phyloP scores from a whole-genome alignment of 345 rosid genomes.

The Heritiera littoralis region DNA sequence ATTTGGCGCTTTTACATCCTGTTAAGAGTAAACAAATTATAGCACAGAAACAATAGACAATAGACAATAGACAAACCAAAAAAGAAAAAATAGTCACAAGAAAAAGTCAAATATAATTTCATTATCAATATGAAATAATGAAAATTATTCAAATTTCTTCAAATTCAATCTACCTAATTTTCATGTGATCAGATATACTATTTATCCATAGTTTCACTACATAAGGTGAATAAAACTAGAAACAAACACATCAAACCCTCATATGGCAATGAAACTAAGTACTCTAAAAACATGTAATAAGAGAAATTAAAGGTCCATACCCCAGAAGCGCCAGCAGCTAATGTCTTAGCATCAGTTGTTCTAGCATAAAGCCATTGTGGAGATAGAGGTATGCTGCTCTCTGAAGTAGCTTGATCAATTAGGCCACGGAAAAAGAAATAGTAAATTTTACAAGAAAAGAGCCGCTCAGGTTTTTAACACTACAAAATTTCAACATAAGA shows the following conservation, averaged over 20 bases:
- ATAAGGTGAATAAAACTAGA: not conserved
- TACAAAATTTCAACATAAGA: not conserved
- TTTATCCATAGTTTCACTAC: not conserved
- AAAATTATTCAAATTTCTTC: not conserved
- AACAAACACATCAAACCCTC: not conserved
- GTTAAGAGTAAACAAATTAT: slow-evolving; percentile 13
- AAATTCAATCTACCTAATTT: not conserved
- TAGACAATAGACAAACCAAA: not conserved
- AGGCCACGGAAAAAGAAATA: not conserved
- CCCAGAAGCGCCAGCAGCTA: slow-evolving; percentile 24
- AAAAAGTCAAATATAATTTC: not conserved
- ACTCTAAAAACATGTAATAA: not conserved
- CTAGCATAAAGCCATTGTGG: slow-evolving; percentile 59
- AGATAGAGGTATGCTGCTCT: slow-evolving; percentile 50
- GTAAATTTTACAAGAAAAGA: not conserved
- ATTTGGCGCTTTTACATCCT: slow-evolving; percentile 59
- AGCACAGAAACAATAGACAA: not conserved
- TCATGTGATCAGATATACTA: not conserved
- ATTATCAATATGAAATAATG: not conserved
- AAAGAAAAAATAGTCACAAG: not conserved
- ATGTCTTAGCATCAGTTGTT: slow-evolving; percentile 39
- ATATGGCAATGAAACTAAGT: not conserved
- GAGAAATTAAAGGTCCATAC: slow-evolving; percentile 18
- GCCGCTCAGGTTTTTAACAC: not conserved
- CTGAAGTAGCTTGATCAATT: slow-evolving; percentile 42